A percentile compares a stretch with the other conserved stretches of the same genome.
phyloP scores from a whole-genome alignment of 73 alveolate genomes.

The Stentor roeselii region DNA sequence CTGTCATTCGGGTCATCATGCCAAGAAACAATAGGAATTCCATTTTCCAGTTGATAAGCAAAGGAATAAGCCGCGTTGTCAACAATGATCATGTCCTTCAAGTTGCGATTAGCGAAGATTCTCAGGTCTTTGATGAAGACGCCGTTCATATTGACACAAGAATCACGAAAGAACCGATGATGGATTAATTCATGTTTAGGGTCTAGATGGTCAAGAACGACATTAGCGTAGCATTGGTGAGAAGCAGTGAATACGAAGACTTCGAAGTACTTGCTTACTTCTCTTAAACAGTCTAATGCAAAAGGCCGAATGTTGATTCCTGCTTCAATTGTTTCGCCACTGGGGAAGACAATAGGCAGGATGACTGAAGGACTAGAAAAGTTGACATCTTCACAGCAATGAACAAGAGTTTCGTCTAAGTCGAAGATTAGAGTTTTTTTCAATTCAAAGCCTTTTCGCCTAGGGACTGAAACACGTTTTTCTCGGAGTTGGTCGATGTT shows the following conservation, averaged over 20 bases:
- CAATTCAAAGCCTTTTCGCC: too few relatives aligned
- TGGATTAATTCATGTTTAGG: not conserved
- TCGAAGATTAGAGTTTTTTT: too few relatives aligned
- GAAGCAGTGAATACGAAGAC: constrained; percentile 27
- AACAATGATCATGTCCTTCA: not conserved
- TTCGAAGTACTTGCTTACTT: constrained; percentile 16
- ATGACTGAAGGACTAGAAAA: too few relatives aligned
- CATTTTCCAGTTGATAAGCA: not conserved
- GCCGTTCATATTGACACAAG: not conserved
- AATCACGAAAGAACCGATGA: not conserved
- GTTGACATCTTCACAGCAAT: too few relatives aligned
- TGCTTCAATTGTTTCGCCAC: too few relatives aligned
- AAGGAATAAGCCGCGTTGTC: not conserved
- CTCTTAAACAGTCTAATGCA: constrained; percentile 8
- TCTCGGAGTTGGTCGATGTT: too few relatives aligned
- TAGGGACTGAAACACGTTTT: too few relatives aligned
- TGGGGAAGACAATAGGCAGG: too few relatives aligned
- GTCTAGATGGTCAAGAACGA: constrained; percentile 8
- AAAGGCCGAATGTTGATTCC: constrained; percentile 26
- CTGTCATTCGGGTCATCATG: not conserved
- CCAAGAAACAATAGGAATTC: not conserved
- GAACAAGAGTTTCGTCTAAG: too few relatives aligned
- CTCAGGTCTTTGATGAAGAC: not conserved
- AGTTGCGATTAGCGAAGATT: not conserved
- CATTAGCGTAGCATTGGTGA: constrained; percentile 21